Base-by-base conservation (phyloP, 352 stramenopile species). In the Thalassiosira hispida region DNA sequence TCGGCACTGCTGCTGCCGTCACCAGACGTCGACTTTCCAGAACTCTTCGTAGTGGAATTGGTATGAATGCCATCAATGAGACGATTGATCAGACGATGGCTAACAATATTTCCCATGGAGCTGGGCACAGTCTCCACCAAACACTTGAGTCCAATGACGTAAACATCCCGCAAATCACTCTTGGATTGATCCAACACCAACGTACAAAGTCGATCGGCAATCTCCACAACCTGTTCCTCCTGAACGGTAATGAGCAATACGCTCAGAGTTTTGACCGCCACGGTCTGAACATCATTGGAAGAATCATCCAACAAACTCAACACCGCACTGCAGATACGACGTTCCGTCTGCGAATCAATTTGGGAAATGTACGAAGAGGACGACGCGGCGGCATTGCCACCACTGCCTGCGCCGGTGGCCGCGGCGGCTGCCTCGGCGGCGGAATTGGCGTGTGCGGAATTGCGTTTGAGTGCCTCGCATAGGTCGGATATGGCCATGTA, bases 401-500 rank as follows among this genome's bases (percentile, higher is more conserved):
- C 49, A 7, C 14, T 38, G 23, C 40, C 22, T 20, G 51, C 40
- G 8, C 38, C 14, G 12, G 55, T 6, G 22, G 25, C 31, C 16
- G 42, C 31, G 27, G 33, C 29, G 38, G 29, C 44, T n/a, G 29
- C 44, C 11, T 27, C 47, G 40, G 64, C 70, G 31, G 31, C 35
- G 40, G 62, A 35, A 14, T 25, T 56, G 31, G 63, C 49, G 14
- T 72, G 46, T 60, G 70, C 60, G 49, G 72, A 47, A 53, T 84
- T 82, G 23, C 91, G 69, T 86, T 98, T 97, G 33, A 99, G 93
- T 64, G 98, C 95, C 42, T 95, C 95, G 85, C 96, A 99, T 47
- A 99, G 91, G 88, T 99, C 97, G 23, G 95, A 98, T 18, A 97
- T 99, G 33, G 97, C 97, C 97, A 99, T 99, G 90, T 99, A 99